These are phyloP conservation scores for Lathyrus aphaca DNA, from an alignment of 306 rosid species.

Conservation along the genomic window DNA sequence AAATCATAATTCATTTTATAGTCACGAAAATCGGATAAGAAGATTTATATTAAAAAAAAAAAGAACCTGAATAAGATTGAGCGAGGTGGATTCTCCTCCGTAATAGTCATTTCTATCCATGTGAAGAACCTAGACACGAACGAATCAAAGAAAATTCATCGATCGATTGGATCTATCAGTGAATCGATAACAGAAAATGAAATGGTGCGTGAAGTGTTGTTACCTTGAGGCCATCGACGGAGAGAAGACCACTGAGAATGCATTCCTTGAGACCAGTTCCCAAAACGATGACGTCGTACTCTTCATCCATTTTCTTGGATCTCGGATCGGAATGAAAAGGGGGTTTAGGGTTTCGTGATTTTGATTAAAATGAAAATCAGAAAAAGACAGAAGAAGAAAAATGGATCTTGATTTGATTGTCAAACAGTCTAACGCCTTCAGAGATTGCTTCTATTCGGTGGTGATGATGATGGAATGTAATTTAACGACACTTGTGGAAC, in stretches of 20 bases:
- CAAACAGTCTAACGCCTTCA: neutral
- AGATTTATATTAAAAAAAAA: neutral
- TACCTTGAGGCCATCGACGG: constrained; percentile 98
- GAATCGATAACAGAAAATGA: neutral
- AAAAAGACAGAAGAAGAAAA: neutral
- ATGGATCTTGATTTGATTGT: constrained; percentile 29
- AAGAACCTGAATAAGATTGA: constrained; percentile 82
- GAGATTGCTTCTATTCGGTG: neutral
- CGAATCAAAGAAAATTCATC: constrained; percentile 23
- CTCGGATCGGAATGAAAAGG: constrained; percentile 12
- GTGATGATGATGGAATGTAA: neutral
- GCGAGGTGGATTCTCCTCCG: constrained; percentile 94
- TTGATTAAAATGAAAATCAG: neutral
- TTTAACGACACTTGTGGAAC: constrained; percentile 17
- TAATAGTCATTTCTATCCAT: constrained; percentile 97
- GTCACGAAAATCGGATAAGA: neutral
- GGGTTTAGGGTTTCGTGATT: constrained; percentile 43
- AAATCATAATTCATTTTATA: neutral
- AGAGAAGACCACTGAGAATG: constrained; percentile 99
- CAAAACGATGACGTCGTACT: constrained; percentile 82
- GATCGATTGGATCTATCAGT: constrained; percentile 24
- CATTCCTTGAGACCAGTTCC: constrained; percentile 98
- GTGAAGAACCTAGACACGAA: constrained; percentile 71
- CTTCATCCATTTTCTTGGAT: constrained; percentile 71
- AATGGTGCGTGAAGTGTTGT: neutral